Evolutionary conservation across 2,329 filamentous ascomycete genomes (phyloP).

Genomic region (Alternaria gaisen): DNA sequence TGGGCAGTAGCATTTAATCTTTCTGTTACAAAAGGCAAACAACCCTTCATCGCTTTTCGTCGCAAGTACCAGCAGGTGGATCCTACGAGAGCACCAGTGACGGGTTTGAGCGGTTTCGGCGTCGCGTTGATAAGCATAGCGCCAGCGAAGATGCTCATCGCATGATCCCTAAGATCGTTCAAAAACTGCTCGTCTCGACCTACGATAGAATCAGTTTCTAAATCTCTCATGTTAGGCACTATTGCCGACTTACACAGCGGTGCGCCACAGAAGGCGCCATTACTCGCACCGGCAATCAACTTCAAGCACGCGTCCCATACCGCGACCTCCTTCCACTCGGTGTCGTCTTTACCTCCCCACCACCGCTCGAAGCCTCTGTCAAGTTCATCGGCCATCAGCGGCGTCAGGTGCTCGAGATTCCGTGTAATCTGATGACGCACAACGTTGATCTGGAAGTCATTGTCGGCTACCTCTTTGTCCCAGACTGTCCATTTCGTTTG

Average conservation of each 20-base stretch:
- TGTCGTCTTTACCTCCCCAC: constrained; percentile 19
- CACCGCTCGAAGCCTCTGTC: constrained; percentile 20
- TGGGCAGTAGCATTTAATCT: constrained; percentile 22
- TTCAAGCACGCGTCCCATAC: constrained; percentile 25
- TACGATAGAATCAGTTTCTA: constrained; percentile 5
- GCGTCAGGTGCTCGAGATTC: constrained; percentile 24
- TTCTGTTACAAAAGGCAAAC: constrained; percentile 25
- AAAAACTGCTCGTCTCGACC: constrained; percentile 23
- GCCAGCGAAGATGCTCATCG: constrained; percentile 24
- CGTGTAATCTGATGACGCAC: constrained; percentile 26
- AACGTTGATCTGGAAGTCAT: constrained; percentile 29
- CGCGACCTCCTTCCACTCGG: constrained; percentile 24
- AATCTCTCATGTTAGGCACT: not conserved
- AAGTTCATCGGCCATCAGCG: constrained; percentile 24
- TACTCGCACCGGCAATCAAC: constrained; percentile 23
- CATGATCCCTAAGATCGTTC: constrained; percentile 21
- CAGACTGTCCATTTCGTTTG: constrained; percentile 28
- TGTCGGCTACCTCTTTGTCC: constrained; percentile 22
- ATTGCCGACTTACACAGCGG: constrained; percentile 20
- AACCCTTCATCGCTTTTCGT: constrained; percentile 18
- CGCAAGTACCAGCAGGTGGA: constrained; percentile 20
- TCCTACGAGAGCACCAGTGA: constrained; percentile 20
- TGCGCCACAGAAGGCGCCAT: constrained; percentile 27
- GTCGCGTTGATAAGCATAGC: constrained; percentile 27
- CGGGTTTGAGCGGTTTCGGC: constrained; percentile 20